These are phyloP conservation scores for Pythium phragmitis DNA, from an alignment of 352 stramenopile species.

Conservation along the genomic window DNA sequence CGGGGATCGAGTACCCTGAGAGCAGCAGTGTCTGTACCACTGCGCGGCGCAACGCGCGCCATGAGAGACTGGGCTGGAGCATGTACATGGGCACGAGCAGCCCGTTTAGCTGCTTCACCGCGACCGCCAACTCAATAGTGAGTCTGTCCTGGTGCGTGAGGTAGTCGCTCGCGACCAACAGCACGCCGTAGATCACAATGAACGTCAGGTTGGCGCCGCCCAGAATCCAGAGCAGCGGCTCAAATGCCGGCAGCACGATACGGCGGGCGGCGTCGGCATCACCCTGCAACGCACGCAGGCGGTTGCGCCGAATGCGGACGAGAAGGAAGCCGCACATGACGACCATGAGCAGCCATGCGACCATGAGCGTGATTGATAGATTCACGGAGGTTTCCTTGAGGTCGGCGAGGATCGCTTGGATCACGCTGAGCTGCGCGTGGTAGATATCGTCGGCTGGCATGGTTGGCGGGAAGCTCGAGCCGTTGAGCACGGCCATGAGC, in stretches of 20 bases:
- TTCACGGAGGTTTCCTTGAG: neutral
- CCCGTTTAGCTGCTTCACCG: constrained; percentile 46
- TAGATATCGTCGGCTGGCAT: neutral
- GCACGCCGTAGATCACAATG: constrained; percentile 36
- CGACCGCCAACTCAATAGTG: constrained; percentile 39
- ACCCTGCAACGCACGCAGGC: constrained; percentile 43
- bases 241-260: constrained; percentile 62
- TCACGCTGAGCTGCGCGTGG: neutral
- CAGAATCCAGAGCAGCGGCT: constrained; percentile 50
- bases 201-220: constrained; percentile 27
- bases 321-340: constrained; percentile 31
- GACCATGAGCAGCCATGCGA: constrained; percentile 6
- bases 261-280: constrained; percentile 47
- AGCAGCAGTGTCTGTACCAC: constrained; percentile 30
- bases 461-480: neutral
- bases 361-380: constrained; percentile 1
- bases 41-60: constrained; percentile 34
- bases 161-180: constrained; percentile 30
- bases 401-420: neutral
- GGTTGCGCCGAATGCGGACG: constrained; percentile 52
- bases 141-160: constrained; percentile 23
- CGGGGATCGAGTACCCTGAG: constrained; percentile 35
- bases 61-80: constrained; percentile 52
- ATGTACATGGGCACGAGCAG: constrained; percentile 51
- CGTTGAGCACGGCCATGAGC: neutral